Percentiles rank a stretch among this genome's conserved stretches.
Evolutionary conservation across 1,139 yeast species (phyloP).

Genomic region (Taiozyma sp.): DNA sequence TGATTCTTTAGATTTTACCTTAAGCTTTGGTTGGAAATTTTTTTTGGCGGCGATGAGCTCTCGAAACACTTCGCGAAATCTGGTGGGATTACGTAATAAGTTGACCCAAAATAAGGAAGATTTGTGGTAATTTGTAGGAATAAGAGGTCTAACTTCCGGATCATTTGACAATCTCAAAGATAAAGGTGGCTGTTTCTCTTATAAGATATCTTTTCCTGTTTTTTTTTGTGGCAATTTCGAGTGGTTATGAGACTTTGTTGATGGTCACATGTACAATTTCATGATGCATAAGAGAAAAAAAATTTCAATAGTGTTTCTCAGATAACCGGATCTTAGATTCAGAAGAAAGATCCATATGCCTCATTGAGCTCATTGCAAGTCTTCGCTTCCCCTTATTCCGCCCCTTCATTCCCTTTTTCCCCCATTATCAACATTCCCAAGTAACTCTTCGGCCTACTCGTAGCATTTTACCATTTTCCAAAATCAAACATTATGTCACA

Average conservation of each 20-base stretch:
- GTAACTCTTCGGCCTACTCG: neutral
- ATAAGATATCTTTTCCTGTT: no score
- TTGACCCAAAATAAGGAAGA: no score
- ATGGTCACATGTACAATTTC: no score
- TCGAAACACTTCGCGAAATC: neutral
- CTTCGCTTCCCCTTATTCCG: neutral
- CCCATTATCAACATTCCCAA: neutral
- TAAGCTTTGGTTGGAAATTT: no score
- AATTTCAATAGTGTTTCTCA: neutral
- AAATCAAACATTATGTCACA: neutral
- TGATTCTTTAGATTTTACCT: no score
- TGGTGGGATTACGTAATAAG: neutral
- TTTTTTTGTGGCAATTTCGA: no score
- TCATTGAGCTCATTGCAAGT: neutral
- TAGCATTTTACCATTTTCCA: neutral
- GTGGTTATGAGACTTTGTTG: neutral
- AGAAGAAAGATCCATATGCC: neutral
- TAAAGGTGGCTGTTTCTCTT: no score
- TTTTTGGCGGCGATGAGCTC: neutral
- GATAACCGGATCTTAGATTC: neutral
- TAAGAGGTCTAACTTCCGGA: no score
- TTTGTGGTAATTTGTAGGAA: no score
- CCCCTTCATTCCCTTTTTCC: neutral
- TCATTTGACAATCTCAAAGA: no score
- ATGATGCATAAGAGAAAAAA: neutral